Base-by-base conservation (phyloP, 225 moss, liverwort and hornwort species). In the Antitrichia curtipendula region DNA sequence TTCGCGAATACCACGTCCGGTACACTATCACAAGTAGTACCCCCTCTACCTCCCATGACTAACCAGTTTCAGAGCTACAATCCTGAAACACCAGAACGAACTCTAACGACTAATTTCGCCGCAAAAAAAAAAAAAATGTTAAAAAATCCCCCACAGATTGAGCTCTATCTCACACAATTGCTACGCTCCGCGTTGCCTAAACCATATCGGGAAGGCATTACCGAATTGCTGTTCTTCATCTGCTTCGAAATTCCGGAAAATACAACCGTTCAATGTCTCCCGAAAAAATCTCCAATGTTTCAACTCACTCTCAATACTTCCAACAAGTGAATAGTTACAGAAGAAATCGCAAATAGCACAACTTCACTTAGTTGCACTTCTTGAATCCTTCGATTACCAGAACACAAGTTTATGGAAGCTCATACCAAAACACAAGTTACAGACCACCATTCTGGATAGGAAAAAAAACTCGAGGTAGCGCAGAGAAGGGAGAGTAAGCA, bases 1-100 rank as follows among this genome's bases (percentile, higher is more conserved):
- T 93, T 93, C 21, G 91, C 89, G 19, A 92, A 82, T 1, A 96
- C 87, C 36, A 89, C 96, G 29, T 91, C 92, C 11, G 96, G 96
- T 32, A 96, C 23, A 45, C 88, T 89, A 36, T 94, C 93, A 63
- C 86, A 90, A 21, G 89, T 34, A 27, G 88, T 41, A 20, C 64
- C 82, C 28, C 85, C 85, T 69, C 87, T 70, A 36, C 86, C 91
- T 64, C 91, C 90, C 92, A 90, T 92, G 41, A 49, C 54, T 53
- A 13, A 17, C 27, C 73, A 40, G 14, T 70, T 79, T 65, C 60
- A 19, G 25, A 28, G 20, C 28, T 32, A 65, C 72, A 31, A 32
- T 36, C 41, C 23, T 52, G 21, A 34, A 53, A 28, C 75, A 66
- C 50, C 6, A 41, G 7, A 82, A 77, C 79, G 41, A 85, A 50